A percentile compares a stretch with the other conserved stretches of the same genome.
Evolutionary conservation across 73 alveolate species (phyloP).

Genomic region (Durusdinium trenchii): DNA sequence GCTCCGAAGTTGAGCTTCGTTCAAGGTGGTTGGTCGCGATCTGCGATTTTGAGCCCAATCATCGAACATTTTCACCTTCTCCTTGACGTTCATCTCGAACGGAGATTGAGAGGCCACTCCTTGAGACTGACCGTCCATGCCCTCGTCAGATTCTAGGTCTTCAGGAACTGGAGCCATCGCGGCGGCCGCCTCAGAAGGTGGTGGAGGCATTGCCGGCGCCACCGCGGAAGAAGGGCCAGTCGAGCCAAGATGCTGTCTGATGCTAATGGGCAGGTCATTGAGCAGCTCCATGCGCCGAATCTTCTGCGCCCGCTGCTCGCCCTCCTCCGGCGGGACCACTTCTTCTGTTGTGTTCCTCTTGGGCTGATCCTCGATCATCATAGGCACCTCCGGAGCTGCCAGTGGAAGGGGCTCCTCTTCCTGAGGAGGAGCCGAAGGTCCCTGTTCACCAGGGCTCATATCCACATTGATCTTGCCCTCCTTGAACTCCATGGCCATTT

Average conservation of each 20-base stretch:
- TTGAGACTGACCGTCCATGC: background rate
- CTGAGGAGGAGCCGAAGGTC: background rate
- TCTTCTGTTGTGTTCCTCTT: background rate
- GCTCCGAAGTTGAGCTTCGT: background rate
- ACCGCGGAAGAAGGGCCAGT: background rate
- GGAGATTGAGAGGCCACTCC: background rate
- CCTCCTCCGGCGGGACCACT: background rate
- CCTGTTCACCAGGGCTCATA: too few species aligned
- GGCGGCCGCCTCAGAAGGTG: background rate
- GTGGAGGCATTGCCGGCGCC: background rate
- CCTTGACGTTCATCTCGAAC: background rate
- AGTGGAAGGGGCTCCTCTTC: background rate
- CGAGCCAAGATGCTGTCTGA: background rate
- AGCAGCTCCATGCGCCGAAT: background rate
- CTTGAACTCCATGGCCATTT: background rate
- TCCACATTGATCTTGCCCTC: background rate
- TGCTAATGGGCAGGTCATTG: background rate
- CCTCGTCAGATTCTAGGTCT: background rate
- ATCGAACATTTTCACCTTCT: background rate
- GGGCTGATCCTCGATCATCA: too few species aligned
- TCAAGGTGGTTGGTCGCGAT: background rate
- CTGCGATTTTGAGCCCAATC: background rate
- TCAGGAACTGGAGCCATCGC: background rate
- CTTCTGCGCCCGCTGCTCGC: background rate
- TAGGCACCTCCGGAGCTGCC: too few species aligned